A percentile compares a stretch with the other conserved stretches of the same genome.
Evolutionary conservation across 2,329 filamentous ascomycete species (phyloP).

Genomic region (Apiospora pterosperma): DNA sequence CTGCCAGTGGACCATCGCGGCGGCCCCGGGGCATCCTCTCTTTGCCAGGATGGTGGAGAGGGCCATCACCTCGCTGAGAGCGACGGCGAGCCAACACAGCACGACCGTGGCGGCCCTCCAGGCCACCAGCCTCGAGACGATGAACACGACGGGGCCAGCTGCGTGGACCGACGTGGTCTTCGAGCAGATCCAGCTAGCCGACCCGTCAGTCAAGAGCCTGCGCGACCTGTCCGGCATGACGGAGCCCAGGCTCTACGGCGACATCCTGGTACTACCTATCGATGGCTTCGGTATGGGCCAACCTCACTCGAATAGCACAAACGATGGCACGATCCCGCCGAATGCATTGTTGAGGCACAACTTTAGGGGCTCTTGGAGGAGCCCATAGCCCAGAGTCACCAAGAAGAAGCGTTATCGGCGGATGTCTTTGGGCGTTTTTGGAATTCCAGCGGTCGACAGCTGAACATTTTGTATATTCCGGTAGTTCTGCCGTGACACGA

Average conservation of each 20-base stretch:
- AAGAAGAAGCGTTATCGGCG: background rate
- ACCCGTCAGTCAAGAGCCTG: background rate
- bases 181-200: conserved; percentile 4
- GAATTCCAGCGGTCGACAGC: background rate
- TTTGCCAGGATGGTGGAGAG: conserved; percentile 3
- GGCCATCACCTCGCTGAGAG: background rate
- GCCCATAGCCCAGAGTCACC: conserved; percentile 7
- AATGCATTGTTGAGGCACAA: background rate
- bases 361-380: conserved; percentile 19
- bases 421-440: background rate
- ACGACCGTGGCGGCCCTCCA: background rate
- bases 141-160: conserved; percentile 9
- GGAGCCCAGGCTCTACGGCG: conserved; percentile 7
- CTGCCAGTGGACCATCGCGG: conserved; percentile 11
- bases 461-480: background rate
- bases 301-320: background rate
- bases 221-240: conserved; percentile 4
- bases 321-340: background rate
- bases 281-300: conserved; percentile 5
- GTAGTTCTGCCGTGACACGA: background rate
- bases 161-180: conserved; percentile 8
- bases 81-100: background rate
- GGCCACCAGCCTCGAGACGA: conserved; percentile 2
- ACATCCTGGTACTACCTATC: conserved; percentile 7
- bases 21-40: conserved; percentile 6